Evolutionary conservation across 2,329 filamentous ascomycete species (phyloP), one percentile per base, ranked within the genome.

Genomic region (Amesomyces nigricolor): DNA sequence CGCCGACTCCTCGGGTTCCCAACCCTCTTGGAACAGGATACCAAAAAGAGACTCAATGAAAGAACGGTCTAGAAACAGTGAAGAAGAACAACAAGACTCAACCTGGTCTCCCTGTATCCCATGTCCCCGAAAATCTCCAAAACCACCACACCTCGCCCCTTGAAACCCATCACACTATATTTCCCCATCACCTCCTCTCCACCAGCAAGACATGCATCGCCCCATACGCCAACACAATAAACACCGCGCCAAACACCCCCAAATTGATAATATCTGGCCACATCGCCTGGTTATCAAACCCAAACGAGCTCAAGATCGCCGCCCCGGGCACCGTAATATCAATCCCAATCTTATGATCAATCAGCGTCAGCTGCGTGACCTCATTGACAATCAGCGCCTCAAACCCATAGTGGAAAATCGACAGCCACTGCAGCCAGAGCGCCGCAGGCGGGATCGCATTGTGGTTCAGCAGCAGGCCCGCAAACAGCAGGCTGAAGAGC

Each of bases 361-460:
- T 83, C 26, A 99, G 80, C 0, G 88, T 92, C 43, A 99, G 77
- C 65, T 90, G 89, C 26, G 90, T 85, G 46, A 96, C 95, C 74
- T 99, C 94, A 67, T 97, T 99, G 64, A 99, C 94, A 60, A 97
- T 95, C 13, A 99, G 80, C 2, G 89, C 88, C 76, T 99, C 94
- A 65, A 97, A 97, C 5, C 87, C 92, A 68, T 95, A 99, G 70
- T 99, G 94, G 80, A 99, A 99, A 60, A 99, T 99, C 1, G 91
- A 96, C 8, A 99, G 75, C 73, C 82, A 83, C 76, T 99, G 94
- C 50, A 99, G 73, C 94, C 94, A 99, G 59, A 91, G 72, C 2
- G 92, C 88, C 2, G 89, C 83, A 48, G 82, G 78, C 1, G 94
- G 94, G 51, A 96, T 96, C 30, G 89, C 91, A 69, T 96, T 86